Evolutionary conservation across 2,329 filamentous ascomycete species (phyloP).

Genomic region (Cladobotryum protrusum): DNA sequence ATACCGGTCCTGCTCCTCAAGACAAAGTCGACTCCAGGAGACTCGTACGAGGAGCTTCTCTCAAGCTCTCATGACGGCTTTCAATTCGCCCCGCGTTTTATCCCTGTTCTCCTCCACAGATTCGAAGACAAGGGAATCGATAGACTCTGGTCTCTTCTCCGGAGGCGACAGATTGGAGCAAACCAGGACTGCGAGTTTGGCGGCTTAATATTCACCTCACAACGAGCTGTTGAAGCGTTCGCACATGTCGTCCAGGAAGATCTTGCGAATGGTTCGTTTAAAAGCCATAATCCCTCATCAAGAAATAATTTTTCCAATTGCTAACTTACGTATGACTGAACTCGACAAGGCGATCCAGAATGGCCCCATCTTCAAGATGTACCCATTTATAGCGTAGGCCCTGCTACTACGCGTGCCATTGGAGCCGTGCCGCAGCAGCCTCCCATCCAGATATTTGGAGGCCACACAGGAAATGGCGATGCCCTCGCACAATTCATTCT

Average conservation of each 20-base stretch:
- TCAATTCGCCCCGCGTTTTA: constrained; percentile 59
- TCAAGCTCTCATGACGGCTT: constrained; percentile 29
- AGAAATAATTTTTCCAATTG: not conserved
- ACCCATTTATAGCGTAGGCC: constrained; percentile 71
- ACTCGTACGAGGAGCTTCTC: constrained; percentile 68
- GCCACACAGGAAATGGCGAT: constrained; percentile 80
- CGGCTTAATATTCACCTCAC: constrained; percentile 78
- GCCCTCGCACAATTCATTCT: constrained; percentile 73
- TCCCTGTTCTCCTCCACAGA: constrained; percentile 69
- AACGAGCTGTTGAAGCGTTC: constrained; percentile 77
- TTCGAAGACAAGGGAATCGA: constrained; percentile 56
- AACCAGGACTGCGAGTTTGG: constrained; percentile 48
- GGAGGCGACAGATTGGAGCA: constrained; percentile 34
- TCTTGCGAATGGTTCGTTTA: constrained; percentile 31
- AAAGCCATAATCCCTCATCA: not conserved
- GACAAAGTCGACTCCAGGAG: constrained; percentile 64
- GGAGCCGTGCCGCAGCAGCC: constrained; percentile 44
- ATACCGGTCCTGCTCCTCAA: constrained; percentile 65
- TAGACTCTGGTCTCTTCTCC: constrained; percentile 46
- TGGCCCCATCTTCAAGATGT: constrained; percentile 53
- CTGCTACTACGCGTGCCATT: constrained; percentile 72
- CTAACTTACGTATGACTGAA: too few species aligned
- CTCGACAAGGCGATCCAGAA: not conserved
- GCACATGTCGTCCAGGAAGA: constrained; percentile 50
- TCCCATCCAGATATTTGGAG: constrained; percentile 61